Evolutionary conservation across 169 alveolate species (phyloP), one percentile per base, ranked within the genome.

Genomic region (Plasmodium blacklocki): DNA sequence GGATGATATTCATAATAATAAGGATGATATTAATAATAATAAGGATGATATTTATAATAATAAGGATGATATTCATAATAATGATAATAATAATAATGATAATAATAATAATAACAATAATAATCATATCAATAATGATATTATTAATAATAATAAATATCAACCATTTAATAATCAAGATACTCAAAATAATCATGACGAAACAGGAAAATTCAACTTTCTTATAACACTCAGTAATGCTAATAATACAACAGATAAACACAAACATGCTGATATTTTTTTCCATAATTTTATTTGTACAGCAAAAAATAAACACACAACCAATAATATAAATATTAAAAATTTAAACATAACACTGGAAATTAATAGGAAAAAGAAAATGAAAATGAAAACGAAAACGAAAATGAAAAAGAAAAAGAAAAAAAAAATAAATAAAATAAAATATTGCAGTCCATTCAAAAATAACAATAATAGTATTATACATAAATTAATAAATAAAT

Each of bases 241-340:
- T 15, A 47, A 9, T 12, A n/a, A 21, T 62, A 50, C 18, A n/a
- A 43, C 39, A 6, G 19, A n/a, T 2, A 23, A 45, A 7, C 14
- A 11, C 7, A 29, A 50, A 21, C 18, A 39, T 18, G 45, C 67
- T 23, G 78, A 83, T 63, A 19, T 54, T 39, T 83, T 83, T 68
- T 83, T 83, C 47, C 67, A 68, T 11, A 83, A 49, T 49, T 67
- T 83, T 5, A 18, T 67, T 11, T 19, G 67, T 26, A 1, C 58
- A n/a, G 91, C 91, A 19, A 83, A 58, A 62, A 83, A 83, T 32
- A 83, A 39, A 39, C 85, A 83, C 56, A n/a, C 56, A 50, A 49
- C 14, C 12, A 32, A 73, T 43, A 26, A 68, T 19, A 21, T 83
- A 7, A 43, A 56, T 39, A 45, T 83, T 49, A 83, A 83, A 32